These are phyloP conservation scores for Emericellopsis atlantica DNA, from an alignment of 2,329 filamentous ascomycete genomes.

Conservation along the genomic window DNA sequence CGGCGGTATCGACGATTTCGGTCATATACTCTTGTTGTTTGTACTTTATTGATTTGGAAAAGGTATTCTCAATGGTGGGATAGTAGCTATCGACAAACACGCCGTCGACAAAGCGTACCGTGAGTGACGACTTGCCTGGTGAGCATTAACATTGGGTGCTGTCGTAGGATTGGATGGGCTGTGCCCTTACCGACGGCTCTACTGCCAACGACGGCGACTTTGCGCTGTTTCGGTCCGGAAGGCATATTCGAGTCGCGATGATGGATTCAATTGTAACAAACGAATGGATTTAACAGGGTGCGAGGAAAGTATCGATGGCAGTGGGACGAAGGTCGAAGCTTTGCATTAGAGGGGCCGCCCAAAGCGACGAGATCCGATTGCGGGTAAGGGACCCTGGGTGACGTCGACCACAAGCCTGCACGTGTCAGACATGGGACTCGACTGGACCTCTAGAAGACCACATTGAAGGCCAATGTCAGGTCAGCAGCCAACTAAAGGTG, in stretches of 20 bases:
- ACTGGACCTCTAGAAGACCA: too few relatives aligned
- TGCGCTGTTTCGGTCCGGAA: conserved; percentile 65
- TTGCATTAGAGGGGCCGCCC: too few relatives aligned
- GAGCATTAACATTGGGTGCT: not conserved
- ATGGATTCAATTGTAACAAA: too few relatives aligned
- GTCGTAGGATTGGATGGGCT: not conserved
- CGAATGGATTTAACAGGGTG: too few relatives aligned
- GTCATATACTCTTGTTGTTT: conserved; percentile 90
- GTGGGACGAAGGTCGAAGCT: too few relatives aligned
- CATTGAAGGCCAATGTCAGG: too few relatives aligned
- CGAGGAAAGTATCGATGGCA: too few relatives aligned
- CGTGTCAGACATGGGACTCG: too few relatives aligned
- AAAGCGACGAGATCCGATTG: conserved; percentile 2
- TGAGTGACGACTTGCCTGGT: conserved; percentile 90
- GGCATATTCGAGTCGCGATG: conserved; percentile 33
- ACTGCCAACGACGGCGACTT: conserved; percentile 92
- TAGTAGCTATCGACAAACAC: conserved; percentile 99
- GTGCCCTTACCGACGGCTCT: conserved; percentile 55
- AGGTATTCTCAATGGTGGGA: conserved; percentile 97
- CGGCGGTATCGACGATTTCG: conserved; percentile 96
- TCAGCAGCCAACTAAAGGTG: too few relatives aligned
- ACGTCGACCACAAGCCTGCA: too few relatives aligned
- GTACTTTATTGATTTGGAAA: conserved; percentile 87
- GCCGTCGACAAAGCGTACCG: conserved; percentile 92
- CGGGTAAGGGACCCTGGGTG: not conserved